Conservation (phyloP, 83 land plant genomes). For the Diphasiastrum complanatum region DNA sequence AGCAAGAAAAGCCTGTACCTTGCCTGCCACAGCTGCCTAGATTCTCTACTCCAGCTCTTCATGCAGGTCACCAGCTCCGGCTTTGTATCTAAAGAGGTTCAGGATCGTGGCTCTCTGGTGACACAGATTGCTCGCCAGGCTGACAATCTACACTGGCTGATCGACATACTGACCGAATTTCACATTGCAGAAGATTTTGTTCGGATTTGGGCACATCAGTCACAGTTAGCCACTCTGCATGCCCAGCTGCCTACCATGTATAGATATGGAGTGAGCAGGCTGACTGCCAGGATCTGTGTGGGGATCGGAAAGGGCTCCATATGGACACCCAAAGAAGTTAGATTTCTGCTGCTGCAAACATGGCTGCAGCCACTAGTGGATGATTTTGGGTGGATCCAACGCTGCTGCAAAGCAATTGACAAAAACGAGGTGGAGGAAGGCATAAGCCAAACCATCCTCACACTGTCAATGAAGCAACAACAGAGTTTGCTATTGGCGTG, state of each 20-base stretch:
- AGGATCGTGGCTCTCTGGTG: slow-evolving; percentile 43
- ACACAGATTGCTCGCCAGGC: slow-evolving; percentile 66
- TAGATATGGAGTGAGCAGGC: slow-evolving; percentile 67
- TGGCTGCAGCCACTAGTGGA: slow-evolving; percentile 78
- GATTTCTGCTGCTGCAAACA: slow-evolving; percentile 45
- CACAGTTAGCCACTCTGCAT: slow-evolving; percentile 56
- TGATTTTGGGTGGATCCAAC: slow-evolving; percentile 77
- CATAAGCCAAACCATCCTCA: slow-evolving; percentile 69
- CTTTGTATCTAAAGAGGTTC: slow-evolving; percentile 26
- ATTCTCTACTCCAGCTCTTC: slow-evolving; percentile 39
- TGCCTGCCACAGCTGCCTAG: slow-evolving; percentile 58
- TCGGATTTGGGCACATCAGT: slow-evolving; percentile 68
- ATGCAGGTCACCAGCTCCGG: slow-evolving; percentile 41
- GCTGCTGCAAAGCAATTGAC: slow-evolving; percentile 51
- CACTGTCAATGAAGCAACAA: slow-evolving; percentile 63
- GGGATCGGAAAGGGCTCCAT: slow-evolving; percentile 68
- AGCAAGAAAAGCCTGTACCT: slow-evolving; percentile 51
- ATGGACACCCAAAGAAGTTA: slow-evolving; percentile 51
- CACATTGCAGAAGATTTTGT: slow-evolving; percentile 66
- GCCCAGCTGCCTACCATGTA: slow-evolving; percentile 59
- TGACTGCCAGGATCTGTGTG: slow-evolving; percentile 67
- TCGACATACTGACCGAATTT: slow-evolving; percentile 56
- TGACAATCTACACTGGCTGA: slow-evolving; percentile 75
- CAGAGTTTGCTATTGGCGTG: slow-evolving; percentile 56
- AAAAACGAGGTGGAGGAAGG: slow-evolving; percentile 73